Base-by-base conservation (phyloP, 495 filamentous ascomycete genomes). In the Gamarada debralockiae region DNA sequence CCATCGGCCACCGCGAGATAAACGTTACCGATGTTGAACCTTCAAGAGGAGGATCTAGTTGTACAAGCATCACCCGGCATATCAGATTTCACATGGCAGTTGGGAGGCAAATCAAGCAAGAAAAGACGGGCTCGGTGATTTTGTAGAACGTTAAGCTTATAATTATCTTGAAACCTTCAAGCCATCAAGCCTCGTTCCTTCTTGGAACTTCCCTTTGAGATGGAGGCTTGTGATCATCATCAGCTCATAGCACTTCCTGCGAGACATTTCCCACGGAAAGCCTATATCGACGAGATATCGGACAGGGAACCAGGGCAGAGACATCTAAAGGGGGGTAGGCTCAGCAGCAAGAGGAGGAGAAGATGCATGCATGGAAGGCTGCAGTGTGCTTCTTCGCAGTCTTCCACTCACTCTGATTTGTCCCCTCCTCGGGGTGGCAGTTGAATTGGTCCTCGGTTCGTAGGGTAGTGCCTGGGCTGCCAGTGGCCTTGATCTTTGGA, bases 341-440 rank as follows among this genome's bases (percentile, higher is more conserved):
- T 13, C 36, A 14, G 5, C 14, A 18, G 13, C 36, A 6, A 24
- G 51, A 37, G 45, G 41, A 48, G 15, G 14, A 36, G 39, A 42
- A 23, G 49, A 48, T 17, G 39, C 20, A 42, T 56, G 57, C 40
- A 61, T 61, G 47, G 58, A 61, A 61, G 58, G 39, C 50, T 57
- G 54, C 58, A 55, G 48, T 31, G 50, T 41, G 50, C 55, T 57
- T 61, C 54, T 34, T 41, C 45, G 48, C 48, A 50, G 55, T 23
- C 50, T 60, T 60, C 53, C 24, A 57, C 24, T 4, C 6, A 8
- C 14, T 37, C 20, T 53, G 51, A 53, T 53, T 24, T 10, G 51
- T 15, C 21, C 9, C n/a, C 36, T 40, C 37, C 8, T 40, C 37
- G 37, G 36, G 37, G n/a, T 40, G 37, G 37, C 37, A 40, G n/a